phyloP scores from a whole-genome alignment of 176 grass and related monocot genomes.

The Saccharum officinarum region DNA sequence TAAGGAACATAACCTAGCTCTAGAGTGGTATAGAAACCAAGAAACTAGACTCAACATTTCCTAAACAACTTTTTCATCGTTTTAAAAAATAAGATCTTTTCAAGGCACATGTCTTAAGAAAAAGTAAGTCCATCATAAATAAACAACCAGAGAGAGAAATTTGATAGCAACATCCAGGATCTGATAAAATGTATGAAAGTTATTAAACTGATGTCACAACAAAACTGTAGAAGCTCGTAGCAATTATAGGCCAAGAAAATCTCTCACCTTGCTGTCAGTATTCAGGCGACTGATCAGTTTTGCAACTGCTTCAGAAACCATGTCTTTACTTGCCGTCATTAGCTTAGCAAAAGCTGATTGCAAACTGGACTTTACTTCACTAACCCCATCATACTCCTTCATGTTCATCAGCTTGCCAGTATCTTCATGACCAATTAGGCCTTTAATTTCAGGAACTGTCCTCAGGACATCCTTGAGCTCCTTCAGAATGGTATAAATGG shows the following conservation, averaged over 20 bases:
- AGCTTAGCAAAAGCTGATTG: constrained; percentile 68
- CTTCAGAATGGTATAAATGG: constrained; percentile 37
- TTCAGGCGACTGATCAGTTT: constrained; percentile 62
- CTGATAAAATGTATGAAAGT: background rate
- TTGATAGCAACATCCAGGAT: background rate
- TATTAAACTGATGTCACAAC: background rate
- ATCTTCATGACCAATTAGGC: constrained; percentile 59
- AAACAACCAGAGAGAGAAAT: background rate
- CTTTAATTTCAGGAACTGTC: constrained; percentile 70
- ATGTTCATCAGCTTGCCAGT: constrained; percentile 47
- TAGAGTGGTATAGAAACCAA: background rate
- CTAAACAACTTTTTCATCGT: background rate
- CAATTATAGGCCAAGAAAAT: background rate
- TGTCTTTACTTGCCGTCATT: constrained; percentile 68
- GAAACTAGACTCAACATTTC: background rate
- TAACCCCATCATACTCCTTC: constrained; percentile 36
- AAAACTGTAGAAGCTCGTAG: constrained; percentile 21
- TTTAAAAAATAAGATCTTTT: background rate
- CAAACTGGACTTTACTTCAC: constrained; percentile 49
- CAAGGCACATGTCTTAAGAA: background rate
- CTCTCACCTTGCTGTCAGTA: constrained; percentile 71
- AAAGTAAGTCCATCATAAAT: constrained; percentile 14
- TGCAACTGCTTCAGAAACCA: constrained; percentile 54
- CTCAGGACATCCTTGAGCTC: constrained; percentile 77
- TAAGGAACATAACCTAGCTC: no score